Conservation (phyloP, 768 basidiomycete genomes). For the Roridomyces roridus region DNA sequence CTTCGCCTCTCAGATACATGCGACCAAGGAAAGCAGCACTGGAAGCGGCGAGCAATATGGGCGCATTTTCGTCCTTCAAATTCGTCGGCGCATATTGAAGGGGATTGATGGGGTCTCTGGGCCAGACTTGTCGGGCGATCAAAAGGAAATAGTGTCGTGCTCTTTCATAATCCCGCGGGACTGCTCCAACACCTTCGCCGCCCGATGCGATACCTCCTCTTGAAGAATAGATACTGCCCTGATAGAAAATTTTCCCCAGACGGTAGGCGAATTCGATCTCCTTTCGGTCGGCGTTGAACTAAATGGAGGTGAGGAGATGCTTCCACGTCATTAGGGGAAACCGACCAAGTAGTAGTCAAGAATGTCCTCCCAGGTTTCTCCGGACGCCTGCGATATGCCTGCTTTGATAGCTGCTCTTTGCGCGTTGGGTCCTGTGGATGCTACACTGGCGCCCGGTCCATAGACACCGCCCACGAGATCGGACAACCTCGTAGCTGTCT, state of each 20-base stretch:
- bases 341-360: slow-evolving; percentile 89
- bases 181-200: slow-evolving; percentile 90
- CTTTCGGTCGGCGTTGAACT: slow-evolving; percentile 96
- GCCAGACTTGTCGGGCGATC: slow-evolving; percentile 89
- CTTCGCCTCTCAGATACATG: slow-evolving; percentile 95
- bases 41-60: slow-evolving; percentile 70
- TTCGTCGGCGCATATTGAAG: slow-evolving; percentile 47
- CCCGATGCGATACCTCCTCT: slow-evolving; percentile 85
- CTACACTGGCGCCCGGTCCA: slow-evolving; percentile 93
- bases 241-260: slow-evolving; percentile 95
- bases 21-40: slow-evolving; percentile 90
- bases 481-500: slow-evolving; percentile 81
- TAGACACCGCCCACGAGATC: slow-evolving; percentile 94
- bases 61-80: slow-evolving; percentile 58
- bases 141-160: slow-evolving; percentile 85
- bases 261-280: slow-evolving; percentile 90
- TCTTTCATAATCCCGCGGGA: slow-evolving; percentile 76
- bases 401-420: slow-evolving; percentile 83
- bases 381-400: slow-evolving; percentile 80
- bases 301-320: slow-evolving; percentile 8
- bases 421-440: slow-evolving; percentile 81
- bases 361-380: slow-evolving; percentile 94
- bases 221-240: slow-evolving; percentile 87
- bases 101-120: slow-evolving; percentile 70
- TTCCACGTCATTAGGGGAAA: neutral